Percentiles rank a stretch among this genome's conserved stretches.
Conservation (phyloP, 2,329 filamentous ascomycete genomes). For the Aureobasidium sp. region DNA sequence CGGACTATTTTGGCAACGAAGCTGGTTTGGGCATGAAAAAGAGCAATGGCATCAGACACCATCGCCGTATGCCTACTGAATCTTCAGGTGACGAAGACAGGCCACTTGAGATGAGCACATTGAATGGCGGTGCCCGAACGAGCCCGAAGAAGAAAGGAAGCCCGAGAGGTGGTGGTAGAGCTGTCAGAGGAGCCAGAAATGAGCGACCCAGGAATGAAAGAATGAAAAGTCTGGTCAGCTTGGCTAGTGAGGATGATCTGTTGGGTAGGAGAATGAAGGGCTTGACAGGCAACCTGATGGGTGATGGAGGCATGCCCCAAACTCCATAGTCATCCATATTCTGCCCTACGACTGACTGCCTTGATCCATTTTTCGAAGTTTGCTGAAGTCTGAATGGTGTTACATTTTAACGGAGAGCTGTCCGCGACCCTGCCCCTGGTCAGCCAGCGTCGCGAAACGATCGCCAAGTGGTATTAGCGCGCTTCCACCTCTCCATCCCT, state of each 20-base stretch:
- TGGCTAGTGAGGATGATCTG: slow-evolving; percentile 41
- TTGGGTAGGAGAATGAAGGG: slow-evolving; percentile 40
- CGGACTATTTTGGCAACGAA: slow-evolving; percentile 18
- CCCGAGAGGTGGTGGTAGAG: slow-evolving; percentile 11
- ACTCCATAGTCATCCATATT: background rate
- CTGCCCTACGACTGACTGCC: too few species aligned
- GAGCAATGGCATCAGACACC: slow-evolving; percentile 25
- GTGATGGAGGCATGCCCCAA: background rate
- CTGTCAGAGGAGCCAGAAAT: slow-evolving; percentile 13
- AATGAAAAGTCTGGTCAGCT: slow-evolving; percentile 34
- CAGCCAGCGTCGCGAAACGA: too few species aligned
- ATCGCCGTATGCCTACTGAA: slow-evolving; percentile 44
- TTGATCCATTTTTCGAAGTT: too few species aligned
- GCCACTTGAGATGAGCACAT: slow-evolving; percentile 65
- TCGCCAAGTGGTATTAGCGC: too few species aligned
- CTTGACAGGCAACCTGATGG: slow-evolving; percentile 32
- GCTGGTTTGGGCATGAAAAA: background rate
- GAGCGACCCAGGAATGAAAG: slow-evolving; percentile 21
- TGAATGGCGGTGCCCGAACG: slow-evolving; percentile 15
- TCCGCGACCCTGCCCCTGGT: too few species aligned
- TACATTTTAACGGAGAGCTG: too few species aligned
- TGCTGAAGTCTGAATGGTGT: too few species aligned
- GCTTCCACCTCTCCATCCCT: too few species aligned
- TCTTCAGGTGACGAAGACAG: slow-evolving; percentile 70
- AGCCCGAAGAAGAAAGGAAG: slow-evolving; percentile 12